Evolutionary conservation across 768 basidiomycete species (phyloP).

Genomic region (Piloderma croceum): DNA sequence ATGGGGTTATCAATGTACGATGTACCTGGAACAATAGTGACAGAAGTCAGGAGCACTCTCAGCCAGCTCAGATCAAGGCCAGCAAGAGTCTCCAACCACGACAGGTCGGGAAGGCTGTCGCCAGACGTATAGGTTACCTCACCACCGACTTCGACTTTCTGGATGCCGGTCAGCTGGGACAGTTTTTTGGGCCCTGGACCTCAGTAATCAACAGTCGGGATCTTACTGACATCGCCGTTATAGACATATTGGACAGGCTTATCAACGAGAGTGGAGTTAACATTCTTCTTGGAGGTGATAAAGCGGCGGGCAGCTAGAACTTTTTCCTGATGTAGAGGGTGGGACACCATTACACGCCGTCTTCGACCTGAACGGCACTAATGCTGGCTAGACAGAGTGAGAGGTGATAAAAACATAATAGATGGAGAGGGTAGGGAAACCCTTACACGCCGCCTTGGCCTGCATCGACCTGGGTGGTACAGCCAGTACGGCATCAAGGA

Average conservation of each 20-base stretch:
- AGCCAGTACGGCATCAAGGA: too few species aligned
- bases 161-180: constrained; percentile 37
- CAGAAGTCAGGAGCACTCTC: constrained; percentile 73
- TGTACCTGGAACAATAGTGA: constrained; percentile 80
- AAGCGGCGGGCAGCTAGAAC: too few species aligned
- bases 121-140: constrained; percentile 48
- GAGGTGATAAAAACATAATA: too few species aligned
- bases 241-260: constrained; percentile 79
- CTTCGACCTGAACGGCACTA: too few species aligned
- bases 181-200: constrained; percentile 42
- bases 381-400: too few species aligned
- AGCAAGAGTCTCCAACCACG: constrained; percentile 82
- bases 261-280: constrained; percentile 70
- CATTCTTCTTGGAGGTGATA: too few species aligned
- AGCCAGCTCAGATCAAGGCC: constrained; percentile 84
- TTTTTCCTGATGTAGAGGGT: too few species aligned
- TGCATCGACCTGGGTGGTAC: too few species aligned
- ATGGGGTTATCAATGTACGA: constrained; percentile 88
- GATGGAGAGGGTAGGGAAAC: too few species aligned
- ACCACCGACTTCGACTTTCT: constrained; percentile 36
- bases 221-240: constrained; percentile 60
- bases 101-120: constrained; percentile 45
- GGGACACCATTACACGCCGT: too few species aligned
- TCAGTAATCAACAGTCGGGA: constrained; percentile 86
- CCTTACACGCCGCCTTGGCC: too few species aligned